A percentile compares a stretch with the other conserved stretches of the same genome.
These are phyloP conservation scores for Vigna trinervia DNA, from an alignment of 306 rosid species.

Conservation along the genomic window DNA sequence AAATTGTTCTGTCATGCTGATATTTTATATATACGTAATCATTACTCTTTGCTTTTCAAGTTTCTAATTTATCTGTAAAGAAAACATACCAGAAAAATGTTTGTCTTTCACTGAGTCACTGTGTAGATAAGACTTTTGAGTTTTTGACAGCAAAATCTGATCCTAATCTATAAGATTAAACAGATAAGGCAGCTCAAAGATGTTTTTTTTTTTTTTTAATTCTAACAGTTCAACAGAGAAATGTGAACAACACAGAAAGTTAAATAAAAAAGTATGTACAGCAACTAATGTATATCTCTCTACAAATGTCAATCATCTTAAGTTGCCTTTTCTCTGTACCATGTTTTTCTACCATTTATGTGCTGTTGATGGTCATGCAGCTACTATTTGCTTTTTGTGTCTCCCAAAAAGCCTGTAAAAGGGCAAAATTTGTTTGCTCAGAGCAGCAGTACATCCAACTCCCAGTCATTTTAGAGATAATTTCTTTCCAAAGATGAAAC, in stretches of 20 bases:
- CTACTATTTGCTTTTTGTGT: conserved; percentile 2
- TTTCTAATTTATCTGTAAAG: neutral
- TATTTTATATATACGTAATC: neutral
- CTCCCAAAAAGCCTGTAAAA: neutral
- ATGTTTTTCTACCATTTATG: conserved; percentile 32
- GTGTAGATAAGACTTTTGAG: neutral
- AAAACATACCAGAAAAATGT: neutral
- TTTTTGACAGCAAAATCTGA: neutral
- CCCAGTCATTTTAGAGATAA: conserved; percentile 30
- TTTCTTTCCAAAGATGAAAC: conserved; percentile 37
- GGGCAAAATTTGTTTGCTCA: conserved; percentile 16
- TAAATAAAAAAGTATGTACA: conserved; percentile 8
- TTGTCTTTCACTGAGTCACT: neutral
- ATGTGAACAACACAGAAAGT: neutral
- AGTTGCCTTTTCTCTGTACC: conserved; percentile 16
- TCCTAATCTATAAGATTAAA: neutral
- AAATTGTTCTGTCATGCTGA: neutral
- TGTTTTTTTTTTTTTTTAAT: conserved; percentile 16
- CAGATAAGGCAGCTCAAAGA: conserved; percentile 6
- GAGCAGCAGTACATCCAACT: conserved; percentile 19
- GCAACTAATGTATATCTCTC: conserved; percentile 28
- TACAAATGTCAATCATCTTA: conserved; percentile 28
- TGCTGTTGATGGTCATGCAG: neutral
- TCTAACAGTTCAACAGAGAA: neutral
- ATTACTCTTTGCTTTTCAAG: neutral